phyloP scores from a whole-genome alignment of 208 protist species.

The Lotmaria passim region DNA sequence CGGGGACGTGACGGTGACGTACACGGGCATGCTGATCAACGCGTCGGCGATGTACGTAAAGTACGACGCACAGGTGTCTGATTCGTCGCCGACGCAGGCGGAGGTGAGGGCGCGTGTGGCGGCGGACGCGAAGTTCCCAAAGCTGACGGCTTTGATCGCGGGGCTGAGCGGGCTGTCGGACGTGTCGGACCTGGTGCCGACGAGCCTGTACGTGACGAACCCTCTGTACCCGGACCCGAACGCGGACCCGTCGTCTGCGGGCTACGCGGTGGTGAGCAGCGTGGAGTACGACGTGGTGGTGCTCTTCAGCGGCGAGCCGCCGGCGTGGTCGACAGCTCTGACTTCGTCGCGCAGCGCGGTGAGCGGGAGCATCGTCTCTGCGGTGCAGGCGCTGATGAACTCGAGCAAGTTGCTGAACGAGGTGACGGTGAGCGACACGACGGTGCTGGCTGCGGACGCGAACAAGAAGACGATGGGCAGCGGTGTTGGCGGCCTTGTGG shows the following conservation, averaged over 20 bases:
- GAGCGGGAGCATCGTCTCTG: not conserved
- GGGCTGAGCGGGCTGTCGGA: too few species aligned
- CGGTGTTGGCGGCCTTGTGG: slow-evolving; percentile 20
- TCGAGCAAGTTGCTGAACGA: slow-evolving; percentile 11
- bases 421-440: not conserved
- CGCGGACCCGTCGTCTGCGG: not conserved
- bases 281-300: slow-evolving; percentile 11
- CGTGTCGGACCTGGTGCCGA: slow-evolving; percentile 3
- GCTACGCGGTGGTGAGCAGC: not conserved
- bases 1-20: slow-evolving; percentile 6
- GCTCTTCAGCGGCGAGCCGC: slow-evolving; percentile 13
- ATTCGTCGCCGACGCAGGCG: not conserved
- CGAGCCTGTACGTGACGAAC: not conserved
- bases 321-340: not conserved
- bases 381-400: slow-evolving; percentile 3
- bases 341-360: not conserved
- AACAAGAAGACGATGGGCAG: slow-evolving; percentile 11
- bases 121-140: not conserved
- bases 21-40: not conserved
- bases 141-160: not conserved
- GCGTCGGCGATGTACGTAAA: slow-evolving; percentile 11
- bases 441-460: slow-evolving; percentile 6
- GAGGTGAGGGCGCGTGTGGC: slow-evolving; percentile 7
- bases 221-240: slow-evolving; percentile 14
- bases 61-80: not conserved